Evolutionary conservation across 177 flowering plant species (phyloP).

Genomic region (Vitis hybrid): DNA sequence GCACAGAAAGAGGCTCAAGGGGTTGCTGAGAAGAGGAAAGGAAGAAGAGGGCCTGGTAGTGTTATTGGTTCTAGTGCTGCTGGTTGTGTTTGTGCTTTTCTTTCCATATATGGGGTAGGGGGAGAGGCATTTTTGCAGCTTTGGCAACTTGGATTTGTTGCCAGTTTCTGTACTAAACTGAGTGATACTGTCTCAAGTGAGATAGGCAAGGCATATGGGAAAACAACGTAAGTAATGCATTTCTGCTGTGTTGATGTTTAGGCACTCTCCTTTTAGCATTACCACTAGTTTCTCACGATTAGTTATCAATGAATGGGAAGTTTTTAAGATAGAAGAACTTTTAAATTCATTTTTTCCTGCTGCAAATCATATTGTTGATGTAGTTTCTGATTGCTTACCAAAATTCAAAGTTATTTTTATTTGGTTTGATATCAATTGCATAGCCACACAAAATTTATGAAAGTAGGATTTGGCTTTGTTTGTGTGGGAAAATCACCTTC

Average conservation of each 20-base stretch:
- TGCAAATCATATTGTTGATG: no score
- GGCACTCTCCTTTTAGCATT: neutral
- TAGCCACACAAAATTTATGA: no score
- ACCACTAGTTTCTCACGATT: neutral
- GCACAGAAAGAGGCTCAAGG: constrained; percentile 96
- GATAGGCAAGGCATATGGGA: constrained; percentile 98
- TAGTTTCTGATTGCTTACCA: no score
- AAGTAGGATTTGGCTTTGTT: no score
- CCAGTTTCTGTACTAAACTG: constrained; percentile 95
- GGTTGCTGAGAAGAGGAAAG: constrained; percentile 90
- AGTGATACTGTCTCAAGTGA: constrained; percentile 98
- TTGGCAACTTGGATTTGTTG: constrained; percentile 86
- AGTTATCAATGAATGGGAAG: neutral
- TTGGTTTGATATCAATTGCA: no score
- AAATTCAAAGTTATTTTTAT: no score
- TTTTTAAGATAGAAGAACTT: no score
- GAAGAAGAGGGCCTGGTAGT: constrained; percentile 96
- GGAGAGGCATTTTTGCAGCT: constrained; percentile 53
- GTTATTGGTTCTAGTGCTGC: constrained; percentile 99
- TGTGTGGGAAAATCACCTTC: no score
- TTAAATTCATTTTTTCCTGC: no score
- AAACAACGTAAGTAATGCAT: constrained; percentile 55
- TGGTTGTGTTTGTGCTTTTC: constrained; percentile 89
- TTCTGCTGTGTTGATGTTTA: constrained; percentile 5
- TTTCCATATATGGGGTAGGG: constrained; percentile 69